Conservation (phyloP, 441 rosid species). For the Gossypium lobatum region DNA sequence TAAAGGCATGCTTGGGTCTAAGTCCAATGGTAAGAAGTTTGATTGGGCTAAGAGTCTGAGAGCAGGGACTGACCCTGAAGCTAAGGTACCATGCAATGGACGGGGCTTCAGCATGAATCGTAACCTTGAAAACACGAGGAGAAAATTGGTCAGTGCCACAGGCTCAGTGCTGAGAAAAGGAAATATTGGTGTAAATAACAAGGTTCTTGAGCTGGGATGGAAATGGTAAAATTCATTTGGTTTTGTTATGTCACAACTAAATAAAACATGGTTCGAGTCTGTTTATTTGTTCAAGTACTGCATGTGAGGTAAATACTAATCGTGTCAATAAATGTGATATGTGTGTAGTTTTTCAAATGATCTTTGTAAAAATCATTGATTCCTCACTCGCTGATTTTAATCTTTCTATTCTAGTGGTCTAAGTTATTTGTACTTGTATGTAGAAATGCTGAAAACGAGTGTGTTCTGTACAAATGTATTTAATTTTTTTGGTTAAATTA, state of each 20-base stretch:
- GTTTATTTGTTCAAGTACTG: not conserved
- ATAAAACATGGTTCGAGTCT: not conserved
- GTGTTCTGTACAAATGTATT: too few relatives aligned
- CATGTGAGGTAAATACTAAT: not conserved
- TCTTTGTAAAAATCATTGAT: not conserved
- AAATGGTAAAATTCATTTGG: constrained; percentile 22
- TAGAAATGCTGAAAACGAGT: too few relatives aligned
- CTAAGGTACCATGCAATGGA: not conserved
- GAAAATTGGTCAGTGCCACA: not conserved
- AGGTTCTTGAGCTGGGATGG: constrained; percentile 38
- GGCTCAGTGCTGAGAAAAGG: constrained; percentile 9
- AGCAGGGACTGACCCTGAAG: constrained; percentile 17
- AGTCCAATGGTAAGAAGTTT: constrained; percentile 27
- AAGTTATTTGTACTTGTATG: too few relatives aligned
- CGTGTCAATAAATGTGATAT: not conserved
- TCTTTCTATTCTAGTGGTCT: not conserved
- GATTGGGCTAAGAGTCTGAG: constrained; percentile 54
- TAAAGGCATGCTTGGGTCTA: not conserved
- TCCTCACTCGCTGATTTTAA: not conserved
- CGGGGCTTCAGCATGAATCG: not conserved
- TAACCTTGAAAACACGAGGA: constrained; percentile 10
- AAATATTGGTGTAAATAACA: not conserved
- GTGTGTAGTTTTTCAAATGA: not conserved
- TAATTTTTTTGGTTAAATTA: too few relatives aligned
- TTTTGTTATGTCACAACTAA: not conserved